Conservation (phyloP, 2,329 filamentous ascomycete species). For the Colletotrichum gigasporum region DNA sequence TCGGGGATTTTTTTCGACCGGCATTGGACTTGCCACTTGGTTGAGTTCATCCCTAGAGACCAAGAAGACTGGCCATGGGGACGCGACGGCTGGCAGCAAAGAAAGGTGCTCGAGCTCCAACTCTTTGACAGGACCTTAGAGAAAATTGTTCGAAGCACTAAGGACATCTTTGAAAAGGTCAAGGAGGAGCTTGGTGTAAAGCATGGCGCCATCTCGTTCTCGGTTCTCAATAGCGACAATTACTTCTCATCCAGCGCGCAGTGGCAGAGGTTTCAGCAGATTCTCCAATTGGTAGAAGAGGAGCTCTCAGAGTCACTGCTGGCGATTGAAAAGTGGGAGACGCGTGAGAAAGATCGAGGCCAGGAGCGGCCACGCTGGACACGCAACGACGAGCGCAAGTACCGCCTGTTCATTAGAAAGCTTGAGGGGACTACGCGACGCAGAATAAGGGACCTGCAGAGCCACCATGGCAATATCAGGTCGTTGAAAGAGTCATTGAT, state of each 20-base stretch:
- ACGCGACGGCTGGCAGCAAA: no score
- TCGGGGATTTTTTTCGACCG: neutral
- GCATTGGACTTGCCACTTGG: neutral
- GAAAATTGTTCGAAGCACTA: neutral
- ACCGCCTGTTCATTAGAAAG: conserved; percentile 27
- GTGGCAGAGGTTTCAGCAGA: neutral
- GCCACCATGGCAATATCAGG: neutral
- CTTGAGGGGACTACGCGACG: neutral
- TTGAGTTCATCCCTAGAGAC: neutral
- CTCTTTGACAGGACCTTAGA: neutral
- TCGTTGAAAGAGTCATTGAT: neutral
- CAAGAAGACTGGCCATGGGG: neutral
- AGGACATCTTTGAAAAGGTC: neutral
- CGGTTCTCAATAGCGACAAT: neutral
- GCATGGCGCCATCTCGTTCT: neutral
- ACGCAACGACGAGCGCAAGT: conserved; percentile 41
- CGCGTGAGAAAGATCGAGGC: conserved; percentile 38
- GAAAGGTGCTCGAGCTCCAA: neutral
- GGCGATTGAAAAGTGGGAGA: conserved; percentile 34
- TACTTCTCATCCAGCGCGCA: neutral
- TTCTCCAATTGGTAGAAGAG: neutral
- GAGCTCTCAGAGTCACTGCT: neutral
- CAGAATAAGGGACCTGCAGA: neutral
- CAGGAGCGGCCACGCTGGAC: conserved; percentile 42
- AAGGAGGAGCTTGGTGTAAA: neutral